Evolutionary conservation across 331 rosid species (phyloP), one percentile per base, ranked within the genome.

Genomic region (Quercus phellos): DNA sequence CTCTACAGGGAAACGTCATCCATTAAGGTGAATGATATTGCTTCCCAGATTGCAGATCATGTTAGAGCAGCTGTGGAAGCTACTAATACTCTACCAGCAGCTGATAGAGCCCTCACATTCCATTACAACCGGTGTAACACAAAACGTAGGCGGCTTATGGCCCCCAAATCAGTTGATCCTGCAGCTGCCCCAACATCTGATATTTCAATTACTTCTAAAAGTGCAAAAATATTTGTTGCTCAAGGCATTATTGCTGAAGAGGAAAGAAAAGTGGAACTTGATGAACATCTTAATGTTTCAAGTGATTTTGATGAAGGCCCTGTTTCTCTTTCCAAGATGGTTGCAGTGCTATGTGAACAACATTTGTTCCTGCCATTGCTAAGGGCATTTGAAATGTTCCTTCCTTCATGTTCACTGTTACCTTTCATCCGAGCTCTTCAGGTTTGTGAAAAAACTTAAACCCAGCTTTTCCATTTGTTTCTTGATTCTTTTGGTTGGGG

Each of bases 311-410:
- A 86, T 71, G 92, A 94, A 75, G 96, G 89, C 77, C 89, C 90
- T 69, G 87, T 75, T 78, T 87, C 93, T 74, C 90, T 94, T 67
- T 79, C 95, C 76, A 92, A 92, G 94, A 92, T 94, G 99, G 97
- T 94, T 74, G 93, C 95, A 51, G 97, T 94, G 79, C 97, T 92
- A 74, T 94, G 99, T 74, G 96, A 89, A 74, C 97, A 94, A 72
- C 89, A 86, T 58, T 83, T 94, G 76, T 94, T 90, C 83, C 82
- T 90, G 89, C 97, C 99, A 78, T 81, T 94, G 89, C 88, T 92
- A 55, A 92, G 95, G 91, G 97, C 99, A 14, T 94, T 94, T 79
- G 97, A 90, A 79, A 92, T 89, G 99, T 94, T 94, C 87, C 97
- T 94, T 84, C 99, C 99, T 32, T 94, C 99, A 34, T 90, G 97